These are phyloP conservation scores for Leucoagaricus sp. DNA, from an alignment of 1,284 basidiomycete genomes.

Conservation along the genomic window DNA sequence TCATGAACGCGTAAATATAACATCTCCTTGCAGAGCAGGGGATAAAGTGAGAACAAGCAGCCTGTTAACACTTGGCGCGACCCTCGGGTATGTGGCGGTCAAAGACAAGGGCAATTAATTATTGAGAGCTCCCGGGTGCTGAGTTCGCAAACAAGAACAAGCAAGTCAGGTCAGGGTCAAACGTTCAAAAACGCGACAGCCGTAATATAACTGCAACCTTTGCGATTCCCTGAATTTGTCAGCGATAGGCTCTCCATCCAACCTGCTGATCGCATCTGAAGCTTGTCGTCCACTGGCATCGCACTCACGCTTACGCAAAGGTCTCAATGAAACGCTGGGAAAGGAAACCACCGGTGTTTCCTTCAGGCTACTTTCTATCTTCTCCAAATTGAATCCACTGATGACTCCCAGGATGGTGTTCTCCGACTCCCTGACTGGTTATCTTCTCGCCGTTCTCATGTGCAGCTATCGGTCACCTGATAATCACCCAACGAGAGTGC, in stretches of 20 bases:
- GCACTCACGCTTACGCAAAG: no score
- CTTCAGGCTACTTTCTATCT: not conserved
- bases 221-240: no score
- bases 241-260: no score
- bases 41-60: not conserved
- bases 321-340: no score
- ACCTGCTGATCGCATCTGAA: no score
- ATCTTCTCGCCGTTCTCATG: not conserved
- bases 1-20: not conserved
- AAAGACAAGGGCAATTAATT: no score
- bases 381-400: not conserved
- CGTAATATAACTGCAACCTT: no score
- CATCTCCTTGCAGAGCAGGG: not conserved
- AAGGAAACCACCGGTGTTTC: not conserved
- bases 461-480: not conserved
- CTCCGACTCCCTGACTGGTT: not conserved
- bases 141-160: no score
- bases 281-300: no score
- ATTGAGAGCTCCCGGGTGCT: no score
- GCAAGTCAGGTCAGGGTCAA: no score
- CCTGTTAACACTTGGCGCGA: not conserved
- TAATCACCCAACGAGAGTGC: not conserved
- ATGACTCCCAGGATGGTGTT: not conserved
- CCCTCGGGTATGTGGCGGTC: not conserved
- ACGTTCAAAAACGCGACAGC: no score